These are phyloP conservation scores for Cytospora schulzeri DNA, from an alignment of 2,329 filamentous ascomycete species.

Conservation along the genomic window DNA sequence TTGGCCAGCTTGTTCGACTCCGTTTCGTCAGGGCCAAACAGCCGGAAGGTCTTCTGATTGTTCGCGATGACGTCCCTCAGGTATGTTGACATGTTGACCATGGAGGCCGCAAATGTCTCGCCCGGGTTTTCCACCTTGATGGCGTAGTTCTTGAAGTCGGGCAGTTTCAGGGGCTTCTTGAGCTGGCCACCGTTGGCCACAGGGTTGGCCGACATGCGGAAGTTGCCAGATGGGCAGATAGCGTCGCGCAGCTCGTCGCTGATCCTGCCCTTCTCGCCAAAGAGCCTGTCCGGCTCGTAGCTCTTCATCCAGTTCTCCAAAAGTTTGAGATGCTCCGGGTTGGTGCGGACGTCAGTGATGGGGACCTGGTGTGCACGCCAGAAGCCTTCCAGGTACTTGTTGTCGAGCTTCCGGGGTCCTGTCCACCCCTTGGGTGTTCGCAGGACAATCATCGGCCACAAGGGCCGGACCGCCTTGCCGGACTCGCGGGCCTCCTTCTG, in stretches of 20 bases:
- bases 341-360: conserved; percentile 68
- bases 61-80: conserved; percentile 66
- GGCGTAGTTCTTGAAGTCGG: conserved; percentile 70
- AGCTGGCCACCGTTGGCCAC: conserved; percentile 72
- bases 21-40: conserved; percentile 80
- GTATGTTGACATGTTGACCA: conserved; percentile 70
- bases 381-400: conserved; percentile 73
- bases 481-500: conserved; percentile 73
- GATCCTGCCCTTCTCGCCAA: conserved; percentile 65
- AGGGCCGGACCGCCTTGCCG: conserved; percentile 68
- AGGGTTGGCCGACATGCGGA: conserved; percentile 77
- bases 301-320: conserved; percentile 77
- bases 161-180: conserved; percentile 67
- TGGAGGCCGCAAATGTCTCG: conserved; percentile 59
- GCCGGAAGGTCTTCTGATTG: conserved; percentile 70
- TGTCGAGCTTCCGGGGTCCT: conserved; percentile 70
- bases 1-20: conserved; percentile 76
- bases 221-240: conserved; percentile 65
- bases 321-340: conserved; percentile 65
- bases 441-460: conserved; percentile 79
- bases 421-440: conserved; percentile 82
- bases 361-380: conserved; percentile 81
- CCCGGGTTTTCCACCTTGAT: conserved; percentile 64
- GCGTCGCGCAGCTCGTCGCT: conserved; percentile 59
- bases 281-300: conserved; percentile 74